These are phyloP conservation scores for Aspergillus ruber DNA, from an alignment of 2,329 filamentous ascomycete genomes.

Conservation along the genomic window DNA sequence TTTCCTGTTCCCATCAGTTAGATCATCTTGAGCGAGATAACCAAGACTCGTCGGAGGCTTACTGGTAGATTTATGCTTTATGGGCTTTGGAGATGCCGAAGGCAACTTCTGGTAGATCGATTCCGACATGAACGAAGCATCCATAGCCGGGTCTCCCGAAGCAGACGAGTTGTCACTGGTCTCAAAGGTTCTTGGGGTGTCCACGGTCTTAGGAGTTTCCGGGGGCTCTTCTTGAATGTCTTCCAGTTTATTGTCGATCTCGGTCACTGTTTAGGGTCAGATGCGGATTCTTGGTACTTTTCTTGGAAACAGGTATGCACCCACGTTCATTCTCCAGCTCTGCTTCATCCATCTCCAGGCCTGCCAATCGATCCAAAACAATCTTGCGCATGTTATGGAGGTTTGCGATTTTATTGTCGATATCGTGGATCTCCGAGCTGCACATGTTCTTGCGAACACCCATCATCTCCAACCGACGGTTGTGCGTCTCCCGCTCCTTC, in stretches of 20 bases:
- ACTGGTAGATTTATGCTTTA: slow-evolving; percentile 42
- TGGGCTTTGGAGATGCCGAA: slow-evolving; percentile 52
- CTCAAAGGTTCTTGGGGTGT: slow-evolving; percentile 32
- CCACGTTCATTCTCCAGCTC: slow-evolving; percentile 81
- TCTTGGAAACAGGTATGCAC: slow-evolving; percentile 26
- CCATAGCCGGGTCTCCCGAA: slow-evolving; percentile 48
- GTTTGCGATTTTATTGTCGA: slow-evolving; percentile 94
- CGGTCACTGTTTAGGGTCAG: slow-evolving; percentile 38
- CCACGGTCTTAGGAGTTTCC: slow-evolving; percentile 25
- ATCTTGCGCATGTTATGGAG: slow-evolving; percentile 88
- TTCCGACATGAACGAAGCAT: slow-evolving; percentile 84
- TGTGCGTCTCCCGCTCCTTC: slow-evolving; percentile 71
- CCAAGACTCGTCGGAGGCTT: slow-evolving; percentile 5
- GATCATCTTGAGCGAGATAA: not conserved
- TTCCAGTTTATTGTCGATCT: slow-evolving; percentile 57
- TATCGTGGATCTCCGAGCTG: slow-evolving; percentile 89
- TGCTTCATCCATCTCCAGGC: slow-evolving; percentile 82
- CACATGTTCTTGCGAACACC: slow-evolving; percentile 95
- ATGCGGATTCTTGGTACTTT: slow-evolving; percentile 2
- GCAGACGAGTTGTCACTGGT: slow-evolving; percentile 44
- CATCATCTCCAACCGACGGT: slow-evolving; percentile 85
- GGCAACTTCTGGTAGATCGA: slow-evolving; percentile 94
- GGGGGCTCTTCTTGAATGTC: slow-evolving; percentile 51
- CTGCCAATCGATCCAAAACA: slow-evolving; percentile 77
- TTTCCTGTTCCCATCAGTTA: slow-evolving; percentile 44